Evolutionary conservation across 1,284 basidiomycete genomes (phyloP).

Genomic region (Amylostereum chailletii): DNA sequence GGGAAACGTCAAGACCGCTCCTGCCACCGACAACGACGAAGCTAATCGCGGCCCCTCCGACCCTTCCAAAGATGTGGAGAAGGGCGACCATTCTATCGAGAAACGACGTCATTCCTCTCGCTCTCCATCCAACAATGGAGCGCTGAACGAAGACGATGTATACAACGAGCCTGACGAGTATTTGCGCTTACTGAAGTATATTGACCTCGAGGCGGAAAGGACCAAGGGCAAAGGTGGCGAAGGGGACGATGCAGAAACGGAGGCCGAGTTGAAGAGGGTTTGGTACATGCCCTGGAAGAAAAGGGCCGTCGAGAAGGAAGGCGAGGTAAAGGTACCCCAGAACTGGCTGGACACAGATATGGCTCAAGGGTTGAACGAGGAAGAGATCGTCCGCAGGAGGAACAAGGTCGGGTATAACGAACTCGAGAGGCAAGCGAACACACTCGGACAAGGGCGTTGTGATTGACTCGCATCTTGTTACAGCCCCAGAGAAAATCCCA

Average conservation of each 20-base stretch:
- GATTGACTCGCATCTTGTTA: constrained; percentile 4
- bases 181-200: constrained; percentile 12
- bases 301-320: constrained; percentile 18
- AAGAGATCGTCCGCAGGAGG: constrained; percentile 27
- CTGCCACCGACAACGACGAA: background rate
- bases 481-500: constrained; percentile 31
- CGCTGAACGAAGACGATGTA: constrained; percentile 2
- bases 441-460: constrained; percentile 10
- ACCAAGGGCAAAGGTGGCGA: constrained; percentile 6
- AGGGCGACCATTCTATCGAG: constrained; percentile 10
- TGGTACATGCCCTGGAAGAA: constrained; percentile 31
- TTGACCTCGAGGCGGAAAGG: constrained; percentile 12
- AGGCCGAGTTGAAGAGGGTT: constrained; percentile 12
- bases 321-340: constrained; percentile 20
- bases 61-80: constrained; percentile 6
- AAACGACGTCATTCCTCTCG: constrained; percentile 5
- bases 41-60: background rate
- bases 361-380: constrained; percentile 29
- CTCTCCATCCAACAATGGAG: background rate
- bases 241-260: constrained; percentile 9
- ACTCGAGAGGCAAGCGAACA: constrained; percentile 27
- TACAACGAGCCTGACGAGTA: constrained; percentile 14
- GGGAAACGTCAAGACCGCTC: background rate
- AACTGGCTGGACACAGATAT: constrained; percentile 40
- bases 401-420: constrained; percentile 35